Conservation (phyloP, 495 filamentous ascomycete species). For the Neurospora discreta region DNA sequence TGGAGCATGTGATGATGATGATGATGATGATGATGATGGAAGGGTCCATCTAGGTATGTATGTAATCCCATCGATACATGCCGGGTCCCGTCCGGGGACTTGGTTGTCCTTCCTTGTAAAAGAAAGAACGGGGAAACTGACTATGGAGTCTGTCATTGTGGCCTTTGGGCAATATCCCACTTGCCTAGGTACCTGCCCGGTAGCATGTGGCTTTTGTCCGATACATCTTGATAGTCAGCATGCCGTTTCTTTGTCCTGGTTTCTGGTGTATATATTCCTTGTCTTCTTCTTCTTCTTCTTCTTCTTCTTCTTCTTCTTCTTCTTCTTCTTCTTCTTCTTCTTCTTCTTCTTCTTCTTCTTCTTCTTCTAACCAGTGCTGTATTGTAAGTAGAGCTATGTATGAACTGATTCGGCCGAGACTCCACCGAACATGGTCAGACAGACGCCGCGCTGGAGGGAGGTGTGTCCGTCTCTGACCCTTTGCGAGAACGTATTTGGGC, state of each 20-base stretch:
- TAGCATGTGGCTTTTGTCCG: background rate
- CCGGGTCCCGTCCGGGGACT: background rate
- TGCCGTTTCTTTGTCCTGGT: background rate
- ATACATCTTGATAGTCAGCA: background rate
- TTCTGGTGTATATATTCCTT: background rate
- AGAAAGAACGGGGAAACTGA: background rate
- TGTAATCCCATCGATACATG: background rate
- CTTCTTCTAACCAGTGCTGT: background rate
- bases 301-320: background rate
- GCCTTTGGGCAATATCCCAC: background rate
- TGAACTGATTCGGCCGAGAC: background rate
- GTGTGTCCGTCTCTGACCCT: background rate
- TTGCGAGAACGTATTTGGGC: background rate
- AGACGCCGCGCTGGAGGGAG: background rate
- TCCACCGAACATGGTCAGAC: background rate
- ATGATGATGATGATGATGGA: background rate
- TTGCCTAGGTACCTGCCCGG: too few species aligned
- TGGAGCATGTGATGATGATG: background rate
- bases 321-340: background rate
- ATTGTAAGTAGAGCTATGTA: background rate
- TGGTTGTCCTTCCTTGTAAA: background rate
- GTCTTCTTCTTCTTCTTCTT: background rate
- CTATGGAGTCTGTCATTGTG: background rate
- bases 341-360: background rate
- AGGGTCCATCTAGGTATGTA: background rate